A percentile compares a stretch with the other conserved stretches of the same genome.
phyloP scores from a whole-genome alignment of 768 basidiomycete species.

The Leccinellum albellum region DNA sequence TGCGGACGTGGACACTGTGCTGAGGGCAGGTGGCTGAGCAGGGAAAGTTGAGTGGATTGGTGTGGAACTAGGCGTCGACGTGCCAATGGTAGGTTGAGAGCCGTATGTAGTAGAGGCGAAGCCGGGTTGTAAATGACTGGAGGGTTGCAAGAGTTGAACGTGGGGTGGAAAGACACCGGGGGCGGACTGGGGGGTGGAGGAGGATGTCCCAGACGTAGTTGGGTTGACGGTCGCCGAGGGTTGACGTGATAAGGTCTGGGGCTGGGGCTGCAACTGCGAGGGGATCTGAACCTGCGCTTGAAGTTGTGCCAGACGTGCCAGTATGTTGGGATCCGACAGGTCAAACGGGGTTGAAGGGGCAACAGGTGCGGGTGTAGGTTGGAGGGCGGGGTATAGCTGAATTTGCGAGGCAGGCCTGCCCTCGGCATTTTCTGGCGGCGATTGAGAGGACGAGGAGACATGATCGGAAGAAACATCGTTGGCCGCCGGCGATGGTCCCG shows the following conservation, averaged over 20 bases:
- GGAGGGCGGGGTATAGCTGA: background rate
- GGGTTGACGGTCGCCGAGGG: background rate
- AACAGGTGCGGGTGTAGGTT: background rate
- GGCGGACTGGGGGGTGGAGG: background rate
- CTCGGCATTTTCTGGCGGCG: slow-evolving; percentile 9
- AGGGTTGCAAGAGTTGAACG: background rate
- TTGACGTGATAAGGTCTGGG: background rate
- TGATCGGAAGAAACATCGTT: background rate
- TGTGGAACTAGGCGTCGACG: background rate
- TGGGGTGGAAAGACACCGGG: background rate
- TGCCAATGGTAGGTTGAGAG: background rate
- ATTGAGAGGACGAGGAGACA: slow-evolving; percentile 3
- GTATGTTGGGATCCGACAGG: slow-evolving; percentile 20
- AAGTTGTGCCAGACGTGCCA: slow-evolving; percentile 24
- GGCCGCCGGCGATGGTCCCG: slow-evolving; percentile 7
- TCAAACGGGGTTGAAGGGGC: slow-evolving; percentile 8
- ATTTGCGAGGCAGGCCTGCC: background rate
- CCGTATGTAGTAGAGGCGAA: background rate
- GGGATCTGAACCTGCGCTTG: slow-evolving; percentile 19
- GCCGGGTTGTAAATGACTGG: slow-evolving; percentile 11
- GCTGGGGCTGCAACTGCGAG: background rate
- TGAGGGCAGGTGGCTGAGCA: background rate
- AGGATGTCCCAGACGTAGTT: background rate
- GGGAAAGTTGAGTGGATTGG: background rate
- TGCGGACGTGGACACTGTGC: background rate